Evolutionary conservation across 2,329 filamentous ascomycete species (phyloP), one percentile per base, ranked within the genome.

Genomic region (Nemania serpens): DNA sequence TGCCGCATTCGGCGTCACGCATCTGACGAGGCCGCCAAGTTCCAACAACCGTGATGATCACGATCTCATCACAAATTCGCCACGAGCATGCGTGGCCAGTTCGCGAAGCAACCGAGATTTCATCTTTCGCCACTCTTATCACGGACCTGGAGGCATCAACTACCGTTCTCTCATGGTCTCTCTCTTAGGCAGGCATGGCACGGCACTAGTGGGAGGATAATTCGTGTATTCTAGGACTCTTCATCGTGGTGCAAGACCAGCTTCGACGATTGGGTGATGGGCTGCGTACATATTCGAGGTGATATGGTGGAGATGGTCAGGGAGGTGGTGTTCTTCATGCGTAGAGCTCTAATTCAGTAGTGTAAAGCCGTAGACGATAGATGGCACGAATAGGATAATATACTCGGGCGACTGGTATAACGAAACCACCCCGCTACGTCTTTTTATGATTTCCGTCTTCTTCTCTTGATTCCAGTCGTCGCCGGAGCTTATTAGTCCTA

Each of bases 401-500:
- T 17, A 18, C 9, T 45, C 12, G 10, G 17, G 29, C 13, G 13
- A n/a, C 20, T 12, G 20, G 20, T 29, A 51, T 36, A n/a, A 17
- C 11, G 37, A 57, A 36, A 13, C 18, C 22, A 22, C 37, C 20
- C 15, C 10, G 13, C 7, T 33, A 36, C 6, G 50, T 34, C 15
- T 34, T 49, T 13, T 53, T 34, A 41, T 22, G 5, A 34, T 5
- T 33, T 15, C 25, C 47, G 37, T 59, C 22, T 39, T 25, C n/a
- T 37, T 55, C 29, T 33, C 43, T 18, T 25, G 6, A 34, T 43
- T 25, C 36, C 29, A 54, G 25, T 7, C 25, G 7, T 29, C 25
- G 25, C 25, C 25, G 25, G 25, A 29, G 3, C 25, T 29, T 29
- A 29, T 29, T 29, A 4, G 25, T 62, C 71, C 62, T 70, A 70